Percentiles rank a stretch among this genome's conserved stretches.
Conservation (phyloP, 2,329 filamentous ascomycete genomes). For the Paramyrothecium roridum region DNA sequence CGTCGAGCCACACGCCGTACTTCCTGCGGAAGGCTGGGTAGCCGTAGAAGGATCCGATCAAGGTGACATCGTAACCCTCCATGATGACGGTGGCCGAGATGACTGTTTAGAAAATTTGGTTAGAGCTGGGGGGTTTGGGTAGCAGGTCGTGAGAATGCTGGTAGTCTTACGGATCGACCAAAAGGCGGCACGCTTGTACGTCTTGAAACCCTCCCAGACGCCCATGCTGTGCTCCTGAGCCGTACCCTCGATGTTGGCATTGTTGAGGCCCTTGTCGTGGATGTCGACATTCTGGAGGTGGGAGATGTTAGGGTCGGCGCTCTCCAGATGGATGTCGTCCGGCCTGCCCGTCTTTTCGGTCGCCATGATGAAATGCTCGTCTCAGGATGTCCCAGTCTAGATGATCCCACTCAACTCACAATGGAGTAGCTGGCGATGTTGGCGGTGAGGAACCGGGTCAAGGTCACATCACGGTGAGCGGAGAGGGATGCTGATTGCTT, state of each 20-base stretch:
- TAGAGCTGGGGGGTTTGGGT: too few relatives aligned
- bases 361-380: slow-evolving; percentile 11
- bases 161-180: slow-evolving; percentile 32
- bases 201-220: slow-evolving; percentile 31
- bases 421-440: not conserved
- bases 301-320: slow-evolving; percentile 21
- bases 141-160: too few relatives aligned
- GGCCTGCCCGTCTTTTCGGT: slow-evolving; percentile 13
- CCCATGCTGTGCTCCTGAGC: slow-evolving; percentile 32
- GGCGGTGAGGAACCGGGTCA: not conserved
- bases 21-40: slow-evolving; percentile 35
- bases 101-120: slow-evolving; percentile 17
- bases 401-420: not conserved
- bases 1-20: slow-evolving; percentile 33
- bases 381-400: not conserved
- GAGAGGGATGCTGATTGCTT: not conserved
- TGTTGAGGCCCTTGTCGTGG: slow-evolving; percentile 33
- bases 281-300: slow-evolving; percentile 28
- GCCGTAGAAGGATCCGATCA: slow-evolving; percentile 43
- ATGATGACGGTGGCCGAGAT: slow-evolving; percentile 46
- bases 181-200: slow-evolving; percentile 35
- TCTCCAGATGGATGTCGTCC: slow-evolving; percentile 24
- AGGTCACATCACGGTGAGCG: not conserved
- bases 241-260: slow-evolving; percentile 31
- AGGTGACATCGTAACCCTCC: slow-evolving; percentile 48